Conservation (phyloP, 2,329 filamentous ascomycete genomes). For the Cercospora brassicicola region DNA sequence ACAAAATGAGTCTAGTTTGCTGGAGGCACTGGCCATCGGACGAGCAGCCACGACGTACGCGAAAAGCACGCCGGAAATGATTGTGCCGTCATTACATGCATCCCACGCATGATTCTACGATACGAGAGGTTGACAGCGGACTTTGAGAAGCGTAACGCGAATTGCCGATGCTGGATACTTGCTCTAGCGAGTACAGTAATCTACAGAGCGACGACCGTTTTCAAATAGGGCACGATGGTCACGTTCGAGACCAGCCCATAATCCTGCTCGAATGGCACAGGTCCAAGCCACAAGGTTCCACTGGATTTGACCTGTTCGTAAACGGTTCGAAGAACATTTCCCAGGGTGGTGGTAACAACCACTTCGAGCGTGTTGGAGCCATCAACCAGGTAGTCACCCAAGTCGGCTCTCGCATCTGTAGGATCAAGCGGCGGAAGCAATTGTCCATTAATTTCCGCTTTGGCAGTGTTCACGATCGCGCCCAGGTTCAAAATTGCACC, state of each 20-base stretch:
- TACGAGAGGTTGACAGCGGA: background rate
- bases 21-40: background rate
- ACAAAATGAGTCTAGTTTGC: background rate
- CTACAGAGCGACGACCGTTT: slow-evolving; percentile 9
- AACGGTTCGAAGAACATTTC: slow-evolving; percentile 31
- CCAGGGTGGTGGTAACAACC: slow-evolving; percentile 38
- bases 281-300: slow-evolving; percentile 21
- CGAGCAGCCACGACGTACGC: background rate
- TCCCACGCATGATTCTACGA: background rate
- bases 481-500: slow-evolving; percentile 36
- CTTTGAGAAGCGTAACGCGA: background rate
- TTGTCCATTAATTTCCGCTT: slow-evolving; percentile 36
- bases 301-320: slow-evolving; percentile 17
- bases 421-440: slow-evolving; percentile 38
- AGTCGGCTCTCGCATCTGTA: slow-evolving; percentile 30
- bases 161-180: background rate
- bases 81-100: background rate
- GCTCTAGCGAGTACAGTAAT: background rate
- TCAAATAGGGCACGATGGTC: slow-evolving; percentile 20
- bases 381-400: slow-evolving; percentile 28
- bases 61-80: background rate
- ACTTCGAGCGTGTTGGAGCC: slow-evolving; percentile 36
- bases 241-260: slow-evolving; percentile 21
- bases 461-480: slow-evolving; percentile 35
- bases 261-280: slow-evolving; percentile 16